These are phyloP conservation scores for Russula lepida DNA, from an alignment of 768 basidiomycete species.

Conservation along the genomic window DNA sequence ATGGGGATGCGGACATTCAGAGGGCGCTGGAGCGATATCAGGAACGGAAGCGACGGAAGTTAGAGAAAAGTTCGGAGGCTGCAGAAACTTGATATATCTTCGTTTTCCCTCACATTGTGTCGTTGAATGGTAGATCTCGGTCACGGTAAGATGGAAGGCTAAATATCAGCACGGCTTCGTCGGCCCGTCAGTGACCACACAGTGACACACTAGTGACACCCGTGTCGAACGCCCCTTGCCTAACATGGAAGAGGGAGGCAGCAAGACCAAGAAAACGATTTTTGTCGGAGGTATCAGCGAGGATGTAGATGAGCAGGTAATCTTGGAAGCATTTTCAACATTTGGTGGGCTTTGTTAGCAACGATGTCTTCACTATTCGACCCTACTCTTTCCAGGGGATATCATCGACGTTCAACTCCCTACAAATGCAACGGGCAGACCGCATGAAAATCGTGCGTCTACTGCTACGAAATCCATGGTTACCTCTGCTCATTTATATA, in stretches of 20 bases:
- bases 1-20: conserved; percentile 64
- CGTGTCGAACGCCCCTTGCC: no score
- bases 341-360: conserved; percentile 56
- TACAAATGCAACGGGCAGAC: conserved; percentile 62
- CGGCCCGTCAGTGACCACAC: neutral
- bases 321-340: conserved; percentile 75
- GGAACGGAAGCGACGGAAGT: conserved; percentile 67
- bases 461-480: neutral
- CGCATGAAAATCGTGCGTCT: conserved; percentile 47
- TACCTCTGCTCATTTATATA: conserved; percentile 5
- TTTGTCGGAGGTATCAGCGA: conserved; percentile 80
- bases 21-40: conserved; percentile 68
- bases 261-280: conserved; percentile 77
- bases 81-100: neutral
- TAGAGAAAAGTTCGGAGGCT: conserved; percentile 36
- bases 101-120: neutral
- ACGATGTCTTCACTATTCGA: neutral
- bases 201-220: no score
- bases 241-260: conserved; percentile 73
- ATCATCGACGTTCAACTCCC: conserved; percentile 90
- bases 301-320: conserved; percentile 68
- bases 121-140: neutral
- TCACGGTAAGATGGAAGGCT: no score
- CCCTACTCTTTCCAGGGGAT: conserved; percentile 50
- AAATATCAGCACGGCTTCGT: neutral